A percentile compares a stretch with the other conserved stretches of the same genome.
phyloP scores from a whole-genome alignment of 2,329 filamentous ascomycete genomes.

The Hymenoscyphus infarciens region DNA sequence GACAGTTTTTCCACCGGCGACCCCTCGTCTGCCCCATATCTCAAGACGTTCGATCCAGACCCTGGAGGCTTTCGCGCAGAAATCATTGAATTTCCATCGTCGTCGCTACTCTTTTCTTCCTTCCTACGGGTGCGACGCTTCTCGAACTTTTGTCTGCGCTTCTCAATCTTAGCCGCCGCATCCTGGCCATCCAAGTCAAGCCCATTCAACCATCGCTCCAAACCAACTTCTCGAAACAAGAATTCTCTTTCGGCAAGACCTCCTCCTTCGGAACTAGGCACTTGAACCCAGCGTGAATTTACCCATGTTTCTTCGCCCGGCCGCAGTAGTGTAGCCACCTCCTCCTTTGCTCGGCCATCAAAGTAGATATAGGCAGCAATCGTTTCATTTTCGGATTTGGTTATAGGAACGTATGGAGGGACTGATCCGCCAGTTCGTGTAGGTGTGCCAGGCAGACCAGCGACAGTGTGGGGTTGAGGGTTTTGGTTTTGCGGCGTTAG shows the following conservation, averaged over 20 bases:
- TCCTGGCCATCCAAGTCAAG: constrained; percentile 93
- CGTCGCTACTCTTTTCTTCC: constrained; percentile 44
- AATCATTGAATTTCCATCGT: constrained; percentile 39
- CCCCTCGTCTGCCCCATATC: constrained; percentile 75
- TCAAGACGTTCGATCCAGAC: constrained; percentile 55
- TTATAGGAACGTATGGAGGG: constrained; percentile 86
- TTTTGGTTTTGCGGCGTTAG: constrained; percentile 70
- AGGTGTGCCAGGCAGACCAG: constrained; percentile 57
- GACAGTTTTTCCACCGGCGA: constrained; percentile 69
- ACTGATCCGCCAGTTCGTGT: constrained; percentile 55
- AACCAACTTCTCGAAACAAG: constrained; percentile 90
- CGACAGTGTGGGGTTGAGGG: constrained; percentile 79
- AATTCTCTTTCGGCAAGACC: constrained; percentile 96
- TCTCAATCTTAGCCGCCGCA: constrained; percentile 84
- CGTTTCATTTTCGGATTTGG: constrained; percentile 90
- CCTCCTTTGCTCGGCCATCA: constrained; percentile 90
- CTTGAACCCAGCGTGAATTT: constrained; percentile 95
- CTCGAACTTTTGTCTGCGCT: constrained; percentile 76
- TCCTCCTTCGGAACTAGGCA: constrained; percentile 85
- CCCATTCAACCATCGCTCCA: constrained; percentile 95
- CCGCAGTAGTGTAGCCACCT: constrained; percentile 88
- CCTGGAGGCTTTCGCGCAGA: constrained; percentile 26
- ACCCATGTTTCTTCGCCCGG: constrained; percentile 98
- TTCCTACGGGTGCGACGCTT: constrained; percentile 63
- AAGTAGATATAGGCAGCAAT: constrained; percentile 99